Percentiles rank a stretch among this genome's conserved stretches.
Evolutionary conservation across 2,329 filamentous ascomycete genomes (phyloP).

Genomic region (Cephalotrichum gorgonifer): DNA sequence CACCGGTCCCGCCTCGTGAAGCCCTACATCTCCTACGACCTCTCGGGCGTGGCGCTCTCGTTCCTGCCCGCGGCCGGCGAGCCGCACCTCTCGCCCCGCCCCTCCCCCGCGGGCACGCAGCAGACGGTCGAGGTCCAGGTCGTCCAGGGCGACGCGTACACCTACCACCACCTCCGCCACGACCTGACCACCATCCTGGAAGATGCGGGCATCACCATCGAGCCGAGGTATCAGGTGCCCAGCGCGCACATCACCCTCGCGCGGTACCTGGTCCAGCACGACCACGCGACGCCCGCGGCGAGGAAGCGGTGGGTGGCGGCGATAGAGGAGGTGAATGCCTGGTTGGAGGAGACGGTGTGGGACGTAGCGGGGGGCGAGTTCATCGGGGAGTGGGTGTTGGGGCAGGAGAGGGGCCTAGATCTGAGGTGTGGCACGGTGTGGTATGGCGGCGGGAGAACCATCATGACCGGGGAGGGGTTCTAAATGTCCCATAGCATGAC

Average conservation of each 20-base stretch:
- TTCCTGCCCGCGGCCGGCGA: constrained; percentile 74
- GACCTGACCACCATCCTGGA: constrained; percentile 59
- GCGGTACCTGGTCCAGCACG: constrained; percentile 61
- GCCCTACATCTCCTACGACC: constrained; percentile 74
- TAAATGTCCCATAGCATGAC: constrained; percentile 16
- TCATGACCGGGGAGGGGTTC: constrained; percentile 53
- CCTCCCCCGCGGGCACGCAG: neutral
- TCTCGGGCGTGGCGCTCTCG: constrained; percentile 74
- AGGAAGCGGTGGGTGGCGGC: constrained; percentile 47
- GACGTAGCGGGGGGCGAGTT: constrained; percentile 23
- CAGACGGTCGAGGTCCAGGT: neutral
- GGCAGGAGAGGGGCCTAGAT: constrained; percentile 72
- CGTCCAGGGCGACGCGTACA: constrained; percentile 55
- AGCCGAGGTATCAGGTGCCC: constrained; percentile 76
- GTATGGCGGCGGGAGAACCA: constrained; percentile 74
- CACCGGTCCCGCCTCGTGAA: constrained; percentile 70
- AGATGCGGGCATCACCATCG: constrained; percentile 43
- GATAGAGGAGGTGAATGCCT: constrained; percentile 69
- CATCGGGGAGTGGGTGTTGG: constrained; percentile 66
- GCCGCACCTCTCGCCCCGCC: constrained; percentile 18
- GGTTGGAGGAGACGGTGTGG: constrained; percentile 65
- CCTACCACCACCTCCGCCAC: constrained; percentile 81
- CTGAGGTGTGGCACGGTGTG: constrained; percentile 66
- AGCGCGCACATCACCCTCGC: constrained; percentile 84
- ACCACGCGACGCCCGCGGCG: constrained; percentile 29